phyloP scores from a whole-genome alignment of 2,329 filamentous ascomycete species.

The Ascochyta rabiei region DNA sequence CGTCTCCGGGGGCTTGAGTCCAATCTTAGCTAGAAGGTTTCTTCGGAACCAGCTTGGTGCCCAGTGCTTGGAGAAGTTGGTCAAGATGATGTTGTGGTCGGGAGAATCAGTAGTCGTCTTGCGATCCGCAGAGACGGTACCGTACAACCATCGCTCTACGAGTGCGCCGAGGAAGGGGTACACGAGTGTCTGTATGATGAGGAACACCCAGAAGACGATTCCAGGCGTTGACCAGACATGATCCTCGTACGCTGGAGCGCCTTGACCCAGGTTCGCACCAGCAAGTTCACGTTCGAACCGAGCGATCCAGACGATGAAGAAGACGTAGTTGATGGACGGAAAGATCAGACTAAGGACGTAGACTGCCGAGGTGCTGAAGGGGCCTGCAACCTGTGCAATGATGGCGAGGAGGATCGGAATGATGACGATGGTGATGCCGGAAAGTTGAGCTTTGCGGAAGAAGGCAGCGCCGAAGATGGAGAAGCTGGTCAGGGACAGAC shows the following conservation, averaged over 20 bases:
- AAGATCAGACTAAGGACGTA: constrained; percentile 77
- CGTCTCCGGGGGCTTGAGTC: constrained; percentile 60
- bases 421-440: constrained; percentile 79
- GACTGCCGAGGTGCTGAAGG: constrained; percentile 67
- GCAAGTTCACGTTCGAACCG: constrained; percentile 71
- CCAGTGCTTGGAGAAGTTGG: constrained; percentile 80
- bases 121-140: constrained; percentile 66
- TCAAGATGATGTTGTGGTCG: constrained; percentile 69
- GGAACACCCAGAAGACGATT: constrained; percentile 77
- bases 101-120: constrained; percentile 50
- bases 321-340: constrained; percentile 85
- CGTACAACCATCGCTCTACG: constrained; percentile 76
- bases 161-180: constrained; percentile 78
- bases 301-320: constrained; percentile 77
- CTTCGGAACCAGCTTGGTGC: constrained; percentile 66
- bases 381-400: constrained; percentile 75
- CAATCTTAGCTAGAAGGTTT: constrained; percentile 54
- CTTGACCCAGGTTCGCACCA: constrained; percentile 65
- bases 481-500: constrained; percentile 77
- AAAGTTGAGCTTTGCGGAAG: constrained; percentile 86
- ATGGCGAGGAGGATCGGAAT: constrained; percentile 77
- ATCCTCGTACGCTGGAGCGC: constrained; percentile 59
- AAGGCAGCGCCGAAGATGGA: constrained; percentile 82
- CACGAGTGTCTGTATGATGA: constrained; percentile 75
- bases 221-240: constrained; percentile 69